Conservation (phyloP, 73 alveolate genomes). For the Stentor roeselii region DNA sequence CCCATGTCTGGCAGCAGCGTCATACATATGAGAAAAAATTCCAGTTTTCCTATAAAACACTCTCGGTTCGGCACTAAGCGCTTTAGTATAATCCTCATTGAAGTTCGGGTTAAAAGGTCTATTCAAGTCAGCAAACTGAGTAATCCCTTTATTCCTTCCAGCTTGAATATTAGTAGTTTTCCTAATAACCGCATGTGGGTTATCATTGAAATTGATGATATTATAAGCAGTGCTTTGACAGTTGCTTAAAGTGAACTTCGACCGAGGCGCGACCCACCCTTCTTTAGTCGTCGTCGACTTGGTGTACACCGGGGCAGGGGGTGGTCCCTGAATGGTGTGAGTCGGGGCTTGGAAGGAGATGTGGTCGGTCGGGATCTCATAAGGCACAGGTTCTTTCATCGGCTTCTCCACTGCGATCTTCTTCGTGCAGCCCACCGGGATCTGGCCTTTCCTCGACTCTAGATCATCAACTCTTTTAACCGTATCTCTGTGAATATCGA, state of each 20-base stretch:
- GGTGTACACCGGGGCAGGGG: background rate
- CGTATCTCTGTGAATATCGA: slow-evolving; percentile 46
- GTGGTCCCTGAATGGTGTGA: background rate
- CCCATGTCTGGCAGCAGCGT: slow-evolving; percentile 88
- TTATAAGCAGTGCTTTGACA: slow-evolving; percentile 31
- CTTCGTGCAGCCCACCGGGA: slow-evolving; percentile 35
- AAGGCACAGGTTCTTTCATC: background rate
- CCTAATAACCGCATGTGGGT: slow-evolving; percentile 51
- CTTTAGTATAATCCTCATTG: slow-evolving; percentile 55
- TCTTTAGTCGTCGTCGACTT: too few species aligned
- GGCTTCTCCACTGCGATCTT: background rate
- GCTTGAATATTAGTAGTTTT: slow-evolving; percentile 54
- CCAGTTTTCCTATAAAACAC: slow-evolving; percentile 73
- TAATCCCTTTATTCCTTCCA: slow-evolving; percentile 68
- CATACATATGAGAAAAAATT: slow-evolving; percentile 79
- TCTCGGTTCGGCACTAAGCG: slow-evolving; percentile 52
- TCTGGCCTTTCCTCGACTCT: background rate
- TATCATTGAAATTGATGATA: slow-evolving; percentile 47
- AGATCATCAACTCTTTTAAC: slow-evolving; percentile 25
- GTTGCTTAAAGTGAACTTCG: background rate
- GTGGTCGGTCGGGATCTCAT: background rate
- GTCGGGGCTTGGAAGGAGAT: background rate
- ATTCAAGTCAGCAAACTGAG: slow-evolving; percentile 61
- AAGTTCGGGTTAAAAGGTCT: slow-evolving; percentile 53
- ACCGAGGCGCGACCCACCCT: slow-evolving; percentile 28